A percentile compares a stretch with the other conserved stretches of the same genome.
Evolutionary conservation across 768 basidiomycete species (phyloP).

Genomic region (Fistulinella prunicolor): DNA sequence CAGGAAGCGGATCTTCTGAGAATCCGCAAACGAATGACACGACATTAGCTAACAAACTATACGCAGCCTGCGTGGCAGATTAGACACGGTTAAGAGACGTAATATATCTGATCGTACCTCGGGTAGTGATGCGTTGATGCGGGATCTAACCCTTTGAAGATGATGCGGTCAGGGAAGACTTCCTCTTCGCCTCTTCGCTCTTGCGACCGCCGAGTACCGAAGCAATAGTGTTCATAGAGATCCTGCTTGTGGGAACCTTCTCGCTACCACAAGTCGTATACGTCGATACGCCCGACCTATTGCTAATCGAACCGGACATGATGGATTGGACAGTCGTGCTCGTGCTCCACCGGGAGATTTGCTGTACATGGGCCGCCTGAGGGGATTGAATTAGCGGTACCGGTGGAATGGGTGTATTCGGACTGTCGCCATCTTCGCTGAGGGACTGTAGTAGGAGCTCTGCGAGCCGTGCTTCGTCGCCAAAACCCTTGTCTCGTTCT

Average conservation of each 20-base stretch:
- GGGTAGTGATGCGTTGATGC: too few relatives aligned
- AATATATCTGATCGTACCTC: neutral
- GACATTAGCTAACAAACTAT: neutral
- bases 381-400: slow-evolving; percentile 11
- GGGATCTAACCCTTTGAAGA: slow-evolving; percentile 22
- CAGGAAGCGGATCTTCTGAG: neutral
- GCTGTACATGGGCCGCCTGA: slow-evolving; percentile 18
- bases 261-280: slow-evolving; percentile 30
- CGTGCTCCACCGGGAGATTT: slow-evolving; percentile 31
- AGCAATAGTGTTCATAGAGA: slow-evolving; percentile 27
- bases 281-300: slow-evolving; percentile 25
- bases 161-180: slow-evolving; percentile 23
- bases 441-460: slow-evolving; percentile 33
- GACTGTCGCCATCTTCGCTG: slow-evolving; percentile 3
- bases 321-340: slow-evolving; percentile 29
- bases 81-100: neutral
- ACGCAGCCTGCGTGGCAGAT: slow-evolving; percentile 3
- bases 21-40: neutral
- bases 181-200: slow-evolving; percentile 27
- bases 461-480: slow-evolving; percentile 29
- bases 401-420: slow-evolving; percentile 4
- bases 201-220: slow-evolving; percentile 26
- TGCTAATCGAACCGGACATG: slow-evolving; percentile 25
- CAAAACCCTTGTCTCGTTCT: slow-evolving; percentile 20
- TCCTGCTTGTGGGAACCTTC: slow-evolving; percentile 21